Percentiles rank a stretch among this genome's conserved stretches.
Conservation (phyloP, 805 yeast genomes). For the Tetrapisispora nanseiensis region DNA sequence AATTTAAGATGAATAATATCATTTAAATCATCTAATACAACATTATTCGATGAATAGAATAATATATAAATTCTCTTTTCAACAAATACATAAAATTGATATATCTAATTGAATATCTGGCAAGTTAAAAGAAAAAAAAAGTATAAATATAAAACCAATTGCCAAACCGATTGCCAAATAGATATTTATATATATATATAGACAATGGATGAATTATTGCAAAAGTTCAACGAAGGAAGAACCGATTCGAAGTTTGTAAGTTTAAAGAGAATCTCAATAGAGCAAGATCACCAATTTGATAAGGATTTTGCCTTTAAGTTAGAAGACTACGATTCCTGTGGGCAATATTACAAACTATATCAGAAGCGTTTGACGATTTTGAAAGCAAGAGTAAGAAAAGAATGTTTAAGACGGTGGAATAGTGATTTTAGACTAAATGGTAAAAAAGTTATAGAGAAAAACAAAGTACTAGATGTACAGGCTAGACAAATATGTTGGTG, state of each 20-base stretch:
- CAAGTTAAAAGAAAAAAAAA: too few species aligned
- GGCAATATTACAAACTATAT: slow-evolving; percentile 53
- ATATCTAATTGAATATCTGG: too few species aligned
- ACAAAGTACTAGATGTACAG: slow-evolving; percentile 35
- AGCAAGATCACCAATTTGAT: slow-evolving; percentile 7
- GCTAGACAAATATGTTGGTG: slow-evolving; percentile 56
- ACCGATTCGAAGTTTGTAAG: slow-evolving; percentile 8
- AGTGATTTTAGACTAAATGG: slow-evolving; percentile 33
- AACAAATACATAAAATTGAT: too few species aligned
- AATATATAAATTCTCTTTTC: too few species aligned
- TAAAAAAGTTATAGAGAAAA: slow-evolving; percentile 31
- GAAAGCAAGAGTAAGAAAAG: slow-evolving; percentile 37
- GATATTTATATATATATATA: not conserved
- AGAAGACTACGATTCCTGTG: slow-evolving; percentile 36
- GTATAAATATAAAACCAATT: not conserved
- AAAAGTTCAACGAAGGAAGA: slow-evolving; percentile 9
- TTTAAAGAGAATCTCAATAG: slow-evolving; percentile 10
- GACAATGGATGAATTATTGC: slow-evolving; percentile 10
- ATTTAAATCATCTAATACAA: too few species aligned
- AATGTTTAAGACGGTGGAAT: slow-evolving; percentile 50
- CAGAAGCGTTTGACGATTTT: slow-evolving; percentile 40
- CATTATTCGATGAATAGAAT: too few species aligned
- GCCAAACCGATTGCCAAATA: too few species aligned
- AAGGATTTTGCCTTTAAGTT: slow-evolving; percentile 21
- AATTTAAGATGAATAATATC: too few species aligned